Conservation (phyloP, 208 protist species). For the Crithidia sp. region DNA sequence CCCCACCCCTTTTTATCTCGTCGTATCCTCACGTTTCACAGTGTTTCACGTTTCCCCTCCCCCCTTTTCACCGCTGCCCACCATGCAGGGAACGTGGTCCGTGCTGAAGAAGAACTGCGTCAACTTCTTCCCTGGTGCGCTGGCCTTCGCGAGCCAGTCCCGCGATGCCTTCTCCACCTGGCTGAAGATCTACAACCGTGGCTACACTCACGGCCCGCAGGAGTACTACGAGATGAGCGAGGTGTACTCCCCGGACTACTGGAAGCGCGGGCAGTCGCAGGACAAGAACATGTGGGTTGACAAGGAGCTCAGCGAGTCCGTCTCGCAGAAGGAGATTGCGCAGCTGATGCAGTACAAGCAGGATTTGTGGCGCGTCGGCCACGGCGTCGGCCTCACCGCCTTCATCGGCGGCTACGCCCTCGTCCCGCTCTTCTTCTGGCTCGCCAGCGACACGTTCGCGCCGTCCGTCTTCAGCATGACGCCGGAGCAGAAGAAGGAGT, state of each 20-base stretch:
- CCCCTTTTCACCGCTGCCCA: neutral
- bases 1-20: too few relatives aligned
- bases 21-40: too few relatives aligned
- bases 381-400: slow-evolving; percentile 50
- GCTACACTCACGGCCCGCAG: slow-evolving; percentile 65
- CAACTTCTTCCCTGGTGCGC: slow-evolving; percentile 73
- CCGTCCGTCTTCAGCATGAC: slow-evolving; percentile 74
- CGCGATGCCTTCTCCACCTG: slow-evolving; percentile 70
- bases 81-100: slow-evolving; percentile 85
- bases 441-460: slow-evolving; percentile 88
- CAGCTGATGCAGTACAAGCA: slow-evolving; percentile 85
- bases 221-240: slow-evolving; percentile 86
- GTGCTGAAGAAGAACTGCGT: slow-evolving; percentile 82
- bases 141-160: slow-evolving; percentile 62
- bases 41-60: too few relatives aligned
- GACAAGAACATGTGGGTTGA: slow-evolving; percentile 94
- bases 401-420: slow-evolving; percentile 86
- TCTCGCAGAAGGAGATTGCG: slow-evolving; percentile 85
- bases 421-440: slow-evolving; percentile 80
- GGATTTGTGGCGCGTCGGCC: slow-evolving; percentile 86
- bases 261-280: slow-evolving; percentile 86
- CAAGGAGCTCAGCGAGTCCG: slow-evolving; percentile 84
- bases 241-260: slow-evolving; percentile 82
- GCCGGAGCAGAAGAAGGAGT: slow-evolving; percentile 74
- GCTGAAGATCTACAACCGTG: slow-evolving; percentile 85